Evolutionary conservation across 768 basidiomycete genomes (phyloP), one percentile per base, ranked within the genome.

Genomic region (Strobilomyces dryophilus): DNA sequence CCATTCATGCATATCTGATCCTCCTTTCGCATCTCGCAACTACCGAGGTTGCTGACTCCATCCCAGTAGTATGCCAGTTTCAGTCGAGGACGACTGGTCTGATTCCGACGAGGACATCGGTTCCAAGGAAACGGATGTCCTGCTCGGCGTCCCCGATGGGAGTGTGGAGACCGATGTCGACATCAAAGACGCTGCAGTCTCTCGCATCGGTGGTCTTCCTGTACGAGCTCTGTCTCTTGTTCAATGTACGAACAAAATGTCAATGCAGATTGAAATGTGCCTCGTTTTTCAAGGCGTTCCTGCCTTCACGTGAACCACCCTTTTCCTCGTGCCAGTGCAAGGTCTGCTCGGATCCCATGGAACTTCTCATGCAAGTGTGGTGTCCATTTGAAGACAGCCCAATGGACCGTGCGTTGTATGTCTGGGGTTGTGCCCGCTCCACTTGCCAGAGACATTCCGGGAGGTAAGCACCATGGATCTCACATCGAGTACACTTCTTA

Each of bases 1-100:
- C 90, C 89, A 92, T 93, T 93, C 91, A 93, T 92, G 91, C 89
- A 76, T 85, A 76, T 74, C 91, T 92, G 91, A 92, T 72, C 63
- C 62, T 66, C 50, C 11, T 41, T 46, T 48, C 42, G 2, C 41
- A 24, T 51, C 43, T 43, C 56, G 32, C 51, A 15, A 37, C n/a
- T 58, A 14, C 15, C 15, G 9, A 21, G 0, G 17, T 18, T 46
- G 31, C 47, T 54, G 47, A 59, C 44, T 6, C 4, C 15, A 11
- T 53, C 37, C 15, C 39, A 5, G 45, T 53, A 66, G 59, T 47
- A 81, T 81, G 79, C 66, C 79, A 1, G 66, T 70, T 12, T 58
- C 62, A 42, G 57, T 61, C 21, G 78, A 81, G 34, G 83, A 87
- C 48, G 80, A 84, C 56, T 91, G 84, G 84, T 92, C 89, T 35